phyloP scores from a whole-genome alignment of 1,284 basidiomycete genomes.

The Microstroma glucosiphilum region DNA sequence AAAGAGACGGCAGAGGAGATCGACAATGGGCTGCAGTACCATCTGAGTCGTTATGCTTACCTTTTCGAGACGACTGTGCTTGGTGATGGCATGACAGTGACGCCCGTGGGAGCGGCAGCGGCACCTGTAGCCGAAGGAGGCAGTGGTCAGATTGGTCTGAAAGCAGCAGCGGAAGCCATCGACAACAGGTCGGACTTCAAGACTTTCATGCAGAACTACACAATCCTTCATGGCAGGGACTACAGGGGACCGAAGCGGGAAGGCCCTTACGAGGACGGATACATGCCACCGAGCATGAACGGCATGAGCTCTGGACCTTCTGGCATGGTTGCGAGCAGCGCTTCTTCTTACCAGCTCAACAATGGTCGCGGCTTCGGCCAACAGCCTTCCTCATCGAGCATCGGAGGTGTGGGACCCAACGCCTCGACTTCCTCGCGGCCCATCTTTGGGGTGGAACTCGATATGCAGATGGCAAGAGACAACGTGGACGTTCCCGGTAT shows the following conservation, averaged over 20 bases:
- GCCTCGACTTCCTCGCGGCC: constrained; percentile 40
- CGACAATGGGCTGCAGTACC: constrained; percentile 93
- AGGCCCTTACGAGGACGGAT: constrained; percentile 50
- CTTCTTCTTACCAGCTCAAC: background rate
- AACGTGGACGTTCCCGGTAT: constrained; percentile 81
- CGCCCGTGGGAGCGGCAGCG: constrained; percentile 57
- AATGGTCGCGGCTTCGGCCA: constrained; percentile 4
- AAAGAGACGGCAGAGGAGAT: constrained; percentile 95
- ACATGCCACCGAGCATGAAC: background rate
- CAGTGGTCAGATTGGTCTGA: constrained; percentile 61
- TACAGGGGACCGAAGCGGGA: constrained; percentile 50
- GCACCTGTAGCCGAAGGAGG: constrained; percentile 25
- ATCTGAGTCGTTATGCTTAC: constrained; percentile 88
- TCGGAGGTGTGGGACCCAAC: background rate
- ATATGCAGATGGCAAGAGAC: constrained; percentile 84
- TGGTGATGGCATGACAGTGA: constrained; percentile 75
- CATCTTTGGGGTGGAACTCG: constrained; percentile 77
- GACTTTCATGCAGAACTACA: constrained; percentile 93
- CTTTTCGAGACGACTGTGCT: constrained; percentile 84
- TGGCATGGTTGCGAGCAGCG: background rate
- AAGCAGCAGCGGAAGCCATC: constrained; percentile 78
- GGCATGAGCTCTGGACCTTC: background rate
- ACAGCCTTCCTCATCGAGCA: background rate
- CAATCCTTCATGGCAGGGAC: constrained; percentile 67
- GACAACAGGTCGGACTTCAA: constrained; percentile 94